Evolutionary conservation across 345 rosid genomes (phyloP).

Genomic region (Hirschfeldia incana): DNA sequence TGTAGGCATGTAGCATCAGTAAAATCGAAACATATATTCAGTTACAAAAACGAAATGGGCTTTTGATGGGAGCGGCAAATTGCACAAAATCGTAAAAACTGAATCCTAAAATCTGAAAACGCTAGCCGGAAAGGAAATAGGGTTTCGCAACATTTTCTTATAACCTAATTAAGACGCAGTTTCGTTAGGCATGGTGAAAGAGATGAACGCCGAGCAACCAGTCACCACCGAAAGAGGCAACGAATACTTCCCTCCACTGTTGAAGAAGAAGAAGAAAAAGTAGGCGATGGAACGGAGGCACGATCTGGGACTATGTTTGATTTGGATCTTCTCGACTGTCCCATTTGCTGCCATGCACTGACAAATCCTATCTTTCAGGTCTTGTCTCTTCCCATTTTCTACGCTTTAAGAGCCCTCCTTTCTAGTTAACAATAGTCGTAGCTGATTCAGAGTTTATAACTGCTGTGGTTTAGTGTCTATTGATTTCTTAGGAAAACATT

Average conservation of each 20-base stretch:
- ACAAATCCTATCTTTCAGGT: slow-evolving; percentile 1
- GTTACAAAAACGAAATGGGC: no score
- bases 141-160: not conserved
- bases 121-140: not conserved
- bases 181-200: not conserved
- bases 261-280: not conserved
- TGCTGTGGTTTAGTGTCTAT: no score
- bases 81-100: not conserved
- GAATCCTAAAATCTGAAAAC: not conserved
- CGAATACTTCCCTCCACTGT: not conserved
- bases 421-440: no score
- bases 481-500: no score
- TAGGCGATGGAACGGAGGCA: not conserved
- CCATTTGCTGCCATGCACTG: not conserved
- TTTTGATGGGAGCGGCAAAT: not conserved
- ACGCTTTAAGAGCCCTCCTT: not conserved
- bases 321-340: not conserved
- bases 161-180: not conserved
- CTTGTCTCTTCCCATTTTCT: not conserved
- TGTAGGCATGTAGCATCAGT: no score
- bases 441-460: no score
- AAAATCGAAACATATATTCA: no score
- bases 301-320: not conserved
- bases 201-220: not conserved
- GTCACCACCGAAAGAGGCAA: not conserved